Base-by-base conservation (phyloP, 2,329 filamentous ascomycete species). In the Ophiocordyceps camponoti-saundersi region DNA sequence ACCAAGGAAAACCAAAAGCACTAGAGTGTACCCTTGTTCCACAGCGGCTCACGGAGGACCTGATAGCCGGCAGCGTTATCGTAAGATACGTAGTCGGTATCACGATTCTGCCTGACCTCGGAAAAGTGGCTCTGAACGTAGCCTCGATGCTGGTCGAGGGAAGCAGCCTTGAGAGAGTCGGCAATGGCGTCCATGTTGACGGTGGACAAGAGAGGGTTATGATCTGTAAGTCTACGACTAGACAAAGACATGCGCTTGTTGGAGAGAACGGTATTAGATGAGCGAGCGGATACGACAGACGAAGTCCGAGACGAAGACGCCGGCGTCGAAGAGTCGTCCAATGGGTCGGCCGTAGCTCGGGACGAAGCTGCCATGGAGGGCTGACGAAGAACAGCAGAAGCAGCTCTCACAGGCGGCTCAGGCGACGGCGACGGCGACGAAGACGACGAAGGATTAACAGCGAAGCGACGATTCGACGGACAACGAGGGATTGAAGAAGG, bases 21-120 rank as follows among this genome's bases (percentile, higher is more conserved):
- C 22, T 46, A 26, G 39, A 32, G 2, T 61, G 63, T 65, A 79
- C 77, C 77, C 68, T 79, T 80, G 58, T 81, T 81, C 75, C 76
- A 80, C 44, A 74, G 65, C 51, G 77, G 75, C 60, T 81, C 74
- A 46, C 69, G 65, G 48, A 81, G 65, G 48, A 81, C 65, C 61
- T 80, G 77, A 60, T 78, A 78, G 53, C 77, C 77, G 50, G 64
- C 64, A 51, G 77, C 77, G 53, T 69, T 61, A 48, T 63, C 59
- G 56, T 75, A 61, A 44, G 67, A 52, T 44, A 76, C 55, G 58
- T 79, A 77, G 51, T 79, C 69, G 43, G 74, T 78, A 46, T 64
- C 56, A 42, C 63, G 60, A 51, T 67, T 59, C 56, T 81, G 77
- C 51, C 72, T 65, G 53, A 80, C 69, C 57, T 75, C 70, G 50